Evolutionary conservation across 2,329 filamentous ascomycete species (phyloP), one percentile per base, ranked within the genome.

Genomic region (Ramularia endophylla): DNA sequence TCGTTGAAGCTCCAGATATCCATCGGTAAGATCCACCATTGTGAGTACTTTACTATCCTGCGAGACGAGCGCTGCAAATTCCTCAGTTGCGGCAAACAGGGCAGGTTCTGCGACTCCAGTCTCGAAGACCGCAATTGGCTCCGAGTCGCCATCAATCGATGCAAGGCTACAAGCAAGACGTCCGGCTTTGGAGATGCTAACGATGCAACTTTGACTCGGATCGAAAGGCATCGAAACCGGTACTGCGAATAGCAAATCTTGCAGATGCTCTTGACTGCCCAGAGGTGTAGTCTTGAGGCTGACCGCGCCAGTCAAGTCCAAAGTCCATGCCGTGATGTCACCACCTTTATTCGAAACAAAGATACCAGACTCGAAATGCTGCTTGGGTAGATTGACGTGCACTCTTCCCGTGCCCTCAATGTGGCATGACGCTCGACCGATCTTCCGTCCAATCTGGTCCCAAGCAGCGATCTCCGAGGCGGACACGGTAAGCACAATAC

Each of bases 1-100:
- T 32, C 53, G 50, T 9, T 39, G 38, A 40, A 59, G 50, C 44
- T 61, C 59, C 8, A 61, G 41, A 35, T 58, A 60, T 31, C 59
- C 58, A 32, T 56, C 53, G 8, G 40, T 51, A 5, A 58, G 38
- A 28, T 59, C 56, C 15, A 59, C 35, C n/a, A 61, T 45, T 11
- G 44, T 38, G 0, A 61, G 36, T 8, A 46, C 41, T 3, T 40
- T 47, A 3, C 51, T 22, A 28, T 54, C 45, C 2, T 28, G 15
- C 8, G 50, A 53, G 11, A 44, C 39, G n/a, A 58, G 8, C 19
- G 48, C 55, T 19, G 53, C 54, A 20, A 59, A 46, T 8, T 52
- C 47, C 16, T 43, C 40, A 28, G 49, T 58, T 2, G 45, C 48
- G n/a, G 53, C 47, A 16, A 55, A 44, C 3, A 54, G 20, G 15